Evolutionary conservation across 192 early-diverging fungal species (phyloP).

Genomic region (Coemansia aciculifera): DNA sequence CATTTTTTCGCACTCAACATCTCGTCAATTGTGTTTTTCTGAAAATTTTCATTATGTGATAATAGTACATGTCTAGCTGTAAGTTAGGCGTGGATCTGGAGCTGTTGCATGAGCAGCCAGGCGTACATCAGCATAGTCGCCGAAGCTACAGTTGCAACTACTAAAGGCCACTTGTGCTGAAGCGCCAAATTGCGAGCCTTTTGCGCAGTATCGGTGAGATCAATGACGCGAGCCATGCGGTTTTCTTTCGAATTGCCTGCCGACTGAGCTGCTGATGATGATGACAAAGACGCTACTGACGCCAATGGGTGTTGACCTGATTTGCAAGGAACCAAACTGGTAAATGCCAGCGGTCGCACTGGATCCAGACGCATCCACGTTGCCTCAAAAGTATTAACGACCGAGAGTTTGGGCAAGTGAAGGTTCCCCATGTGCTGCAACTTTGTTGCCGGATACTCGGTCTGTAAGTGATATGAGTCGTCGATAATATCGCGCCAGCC

Average conservation of each 20-base stretch:
- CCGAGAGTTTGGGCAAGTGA: constrained; percentile 36
- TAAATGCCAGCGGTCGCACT: constrained; percentile 31
- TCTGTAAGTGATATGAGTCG: constrained; percentile 36
- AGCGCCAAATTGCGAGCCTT: constrained; percentile 44
- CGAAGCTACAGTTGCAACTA: constrained; percentile 42
- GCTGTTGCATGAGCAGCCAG: constrained; percentile 45
- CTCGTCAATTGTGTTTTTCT: constrained; percentile 20
- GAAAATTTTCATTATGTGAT: neutral
- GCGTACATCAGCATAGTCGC: constrained; percentile 49
- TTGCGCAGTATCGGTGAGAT: constrained; percentile 40
- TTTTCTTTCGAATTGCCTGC: constrained; percentile 4
- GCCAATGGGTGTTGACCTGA: constrained; percentile 37
- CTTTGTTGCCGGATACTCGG: constrained; percentile 38
- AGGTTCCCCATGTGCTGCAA: constrained; percentile 43
- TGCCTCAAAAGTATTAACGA: constrained; percentile 34
- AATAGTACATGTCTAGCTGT: neutral
- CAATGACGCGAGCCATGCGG: constrained; percentile 45
- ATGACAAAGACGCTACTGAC: neutral
- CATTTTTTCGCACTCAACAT: constrained; percentile 22
- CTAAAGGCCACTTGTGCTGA: constrained; percentile 41
- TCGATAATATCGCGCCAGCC: constrained; percentile 37
- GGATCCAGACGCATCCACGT: constrained; percentile 53
- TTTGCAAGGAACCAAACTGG: constrained; percentile 23
- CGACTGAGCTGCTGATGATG: neutral
- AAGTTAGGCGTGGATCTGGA: constrained; percentile 12